Base-by-base conservation (phyloP, 306 rosid genomes). In the Corylus heterophylla region DNA sequence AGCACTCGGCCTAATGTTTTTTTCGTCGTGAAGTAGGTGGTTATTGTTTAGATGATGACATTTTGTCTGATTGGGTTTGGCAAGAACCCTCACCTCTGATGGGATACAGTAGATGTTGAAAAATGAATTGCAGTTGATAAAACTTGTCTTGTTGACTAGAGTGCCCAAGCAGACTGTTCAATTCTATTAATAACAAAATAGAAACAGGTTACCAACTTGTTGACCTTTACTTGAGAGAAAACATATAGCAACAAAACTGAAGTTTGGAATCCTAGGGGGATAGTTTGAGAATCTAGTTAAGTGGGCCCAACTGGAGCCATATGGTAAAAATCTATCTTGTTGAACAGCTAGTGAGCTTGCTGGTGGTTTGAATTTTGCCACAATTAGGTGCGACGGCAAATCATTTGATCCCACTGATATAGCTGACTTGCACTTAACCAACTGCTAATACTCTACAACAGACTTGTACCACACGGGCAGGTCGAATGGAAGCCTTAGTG, bases 141-240 rank as follows among this genome's bases (percentile, higher is more conserved):
- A 71, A 49, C 52, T 49, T 47, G 25, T 49, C 59, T 71, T 71
- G 59, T 71, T 50, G 58, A 22, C 42, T 69, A 48, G 54, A 69
- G 17, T 1, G 74, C 74, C 18, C 56, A 71, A 71, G 20, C 37
- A 25, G 58, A 14, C 44, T 47, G 4, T 48, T 67, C 27, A 39
- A 29, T 22, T 68, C 12, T 44, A 16, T 5, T 8, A 49, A 25
- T 49, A 71, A 25, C 22, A 49, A 22, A 71, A 49, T 11, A 44
- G 73, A 69, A 47, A 69, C 73, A 8, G 29, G 51, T 69, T 18
- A 69, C 25, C 73, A 39, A 69, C 54, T 71, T 49, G 11, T 71
- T 47, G 42, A 22, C 11, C 56, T 22, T 71, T 71, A 50, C n/a
- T 22, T 14, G 8, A 25, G 35, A 71, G 20, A 71, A 27, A 10